Conservation (phyloP, 345 rosid species). For the Tarenaya hassleriana region DNA sequence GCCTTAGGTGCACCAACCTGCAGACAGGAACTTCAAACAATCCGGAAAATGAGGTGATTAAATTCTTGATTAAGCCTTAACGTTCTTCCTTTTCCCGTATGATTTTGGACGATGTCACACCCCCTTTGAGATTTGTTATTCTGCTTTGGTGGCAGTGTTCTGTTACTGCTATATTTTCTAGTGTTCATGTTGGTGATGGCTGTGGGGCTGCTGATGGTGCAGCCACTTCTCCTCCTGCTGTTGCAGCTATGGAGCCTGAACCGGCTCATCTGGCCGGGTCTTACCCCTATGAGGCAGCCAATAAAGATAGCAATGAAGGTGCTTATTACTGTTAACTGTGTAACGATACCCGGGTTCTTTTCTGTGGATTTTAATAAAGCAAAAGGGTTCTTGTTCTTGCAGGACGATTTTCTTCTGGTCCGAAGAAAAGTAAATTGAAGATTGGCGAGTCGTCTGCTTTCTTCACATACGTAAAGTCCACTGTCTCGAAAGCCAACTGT, state of each 20-base stretch:
- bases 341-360: not conserved
- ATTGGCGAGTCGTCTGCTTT: constrained; percentile 94
- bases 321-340: not conserved
- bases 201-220: constrained; percentile 21
- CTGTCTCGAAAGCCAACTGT: constrained; percentile 35
- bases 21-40: constrained; percentile 51
- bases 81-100: not conserved
- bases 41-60: constrained; percentile 73
- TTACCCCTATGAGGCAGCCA: constrained; percentile 51
- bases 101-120: not conserved
- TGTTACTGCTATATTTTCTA: constrained; percentile 13
- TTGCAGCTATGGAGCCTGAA: constrained; percentile 30
- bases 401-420: constrained; percentile 62
- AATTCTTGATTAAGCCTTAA: constrained; percentile 18
- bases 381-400: constrained; percentile 20
- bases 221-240: constrained; percentile 24
- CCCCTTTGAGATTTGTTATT: constrained; percentile 10
- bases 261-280: constrained; percentile 25
- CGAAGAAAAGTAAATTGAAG: constrained; percentile 63
- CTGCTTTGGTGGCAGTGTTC: constrained; percentile 25
- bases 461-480: constrained; percentile 80
- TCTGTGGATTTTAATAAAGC: constrained; percentile 13
- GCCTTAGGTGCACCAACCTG: constrained; percentile 46
- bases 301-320: constrained; percentile 64
- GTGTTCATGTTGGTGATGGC: constrained; percentile 21